Percentiles rank a stretch among this genome's conserved stretches.
Evolutionary conservation across 2,329 filamentous ascomycete species (phyloP).

Genomic region (Coniochaeta ligniaria): DNA sequence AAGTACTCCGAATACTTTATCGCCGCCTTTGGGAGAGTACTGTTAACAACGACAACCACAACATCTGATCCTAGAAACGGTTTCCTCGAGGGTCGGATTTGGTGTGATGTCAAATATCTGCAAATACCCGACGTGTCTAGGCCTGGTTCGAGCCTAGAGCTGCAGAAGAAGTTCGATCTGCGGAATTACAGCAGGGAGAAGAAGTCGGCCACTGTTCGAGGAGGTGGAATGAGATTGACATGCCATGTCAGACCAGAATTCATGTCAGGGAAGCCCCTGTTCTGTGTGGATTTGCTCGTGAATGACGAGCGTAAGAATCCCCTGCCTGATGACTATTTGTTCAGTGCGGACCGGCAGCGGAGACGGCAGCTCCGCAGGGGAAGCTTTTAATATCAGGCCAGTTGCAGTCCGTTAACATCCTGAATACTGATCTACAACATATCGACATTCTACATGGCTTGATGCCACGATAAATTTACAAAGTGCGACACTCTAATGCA

Average conservation of each 20-base stretch:
- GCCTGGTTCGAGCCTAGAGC: neutral
- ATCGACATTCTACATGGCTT: too few species aligned
- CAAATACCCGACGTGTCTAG: neutral
- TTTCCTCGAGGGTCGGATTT: neutral
- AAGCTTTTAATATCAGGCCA: neutral
- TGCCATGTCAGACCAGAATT: slow-evolving; percentile 1
- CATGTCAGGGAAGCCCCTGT: slow-evolving; percentile 3
- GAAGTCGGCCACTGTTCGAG: neutral
- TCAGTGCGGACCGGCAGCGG: too few species aligned
- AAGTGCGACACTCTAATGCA: too few species aligned
- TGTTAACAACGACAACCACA: neutral
- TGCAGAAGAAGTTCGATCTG: neutral
- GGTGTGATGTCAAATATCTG: neutral
- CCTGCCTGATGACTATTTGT: neutral
- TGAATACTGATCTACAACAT: too few species aligned
- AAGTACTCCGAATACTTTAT: neutral
- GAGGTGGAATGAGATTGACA: neutral
- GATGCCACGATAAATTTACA: too few species aligned
- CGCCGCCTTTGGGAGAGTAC: neutral
- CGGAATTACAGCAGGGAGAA: neutral
- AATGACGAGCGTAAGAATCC: neutral
- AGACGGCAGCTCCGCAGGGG: too few species aligned
- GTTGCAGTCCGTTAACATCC: neutral
- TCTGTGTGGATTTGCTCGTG: slow-evolving; percentile 2
- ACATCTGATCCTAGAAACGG: neutral